Evolutionary conservation across 805 yeast genomes (phyloP), one percentile per base, ranked within the genome.

Genomic region (Metschnikowia bowlesiae): DNA sequence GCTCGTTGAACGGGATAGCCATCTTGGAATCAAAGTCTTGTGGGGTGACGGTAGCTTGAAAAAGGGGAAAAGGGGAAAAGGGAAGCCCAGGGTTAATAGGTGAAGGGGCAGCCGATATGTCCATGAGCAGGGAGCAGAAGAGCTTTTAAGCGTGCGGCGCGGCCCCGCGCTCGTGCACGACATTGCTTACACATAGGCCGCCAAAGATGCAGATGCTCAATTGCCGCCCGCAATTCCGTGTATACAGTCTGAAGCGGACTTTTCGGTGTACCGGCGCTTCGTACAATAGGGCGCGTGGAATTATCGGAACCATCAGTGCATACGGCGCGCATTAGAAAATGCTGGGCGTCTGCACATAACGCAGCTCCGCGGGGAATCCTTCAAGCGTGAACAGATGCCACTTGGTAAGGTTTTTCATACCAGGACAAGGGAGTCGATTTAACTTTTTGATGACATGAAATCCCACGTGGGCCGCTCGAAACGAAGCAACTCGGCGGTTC

Each of bases 1-100:
- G 80, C 4, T 60, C 54, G 11, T 62, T 53, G 48, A 70, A 71
- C 1, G 74, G 71, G 43, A 74, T 71, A 13, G 63, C 50, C 60
- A 57, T 54, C 9, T 8, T 35, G 5, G 29, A 10, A 2, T 36
- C 13, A 29, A 13, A n/a, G 22, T 22, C 22, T 22, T 4, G 13
- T 26, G 9, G 8, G n/a, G n/a, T 39, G 26, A 9, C 9, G 4
- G 4, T 10, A 9, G 9, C 8, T 6, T 28, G 42, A 22, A 39
- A 39, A 28, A n/a, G 6, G 5, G 32, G 26, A 16, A 4, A 6
- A 6, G 18, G 8, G n/a, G 6, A n/a, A 18, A n/a, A 29, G 22
- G 3, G 43, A 22, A 22, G n/a, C 14, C 14, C 4, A 10, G 29
- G 18, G 44, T 31, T 41, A 31, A 41, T 41, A 33, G 18, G 5